Conservation (phyloP, 2,329 filamentous ascomycete species). For the Sporothrix brunneoviolacea region DNA sequence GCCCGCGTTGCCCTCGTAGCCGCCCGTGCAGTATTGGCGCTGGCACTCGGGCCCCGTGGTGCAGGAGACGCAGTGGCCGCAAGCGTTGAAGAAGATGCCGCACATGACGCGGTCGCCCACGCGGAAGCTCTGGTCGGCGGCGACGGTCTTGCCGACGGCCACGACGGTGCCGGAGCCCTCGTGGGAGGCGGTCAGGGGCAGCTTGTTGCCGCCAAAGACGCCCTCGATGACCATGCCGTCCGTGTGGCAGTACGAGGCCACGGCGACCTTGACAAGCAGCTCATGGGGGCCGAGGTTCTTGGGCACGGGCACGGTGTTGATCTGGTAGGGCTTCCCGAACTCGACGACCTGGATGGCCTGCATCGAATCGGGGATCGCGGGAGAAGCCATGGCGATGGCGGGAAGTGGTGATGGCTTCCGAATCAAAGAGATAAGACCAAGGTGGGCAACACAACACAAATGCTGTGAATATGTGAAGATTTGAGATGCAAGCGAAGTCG, state of each 20-base stretch:
- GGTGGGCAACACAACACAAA: not conserved
- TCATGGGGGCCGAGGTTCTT: conserved; percentile 40
- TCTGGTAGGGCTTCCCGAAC: conserved; percentile 48
- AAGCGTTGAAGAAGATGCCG: conserved; percentile 45
- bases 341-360: conserved; percentile 28
- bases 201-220: conserved; percentile 35
- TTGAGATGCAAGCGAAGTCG: too few species aligned
- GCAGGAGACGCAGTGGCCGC: conserved; percentile 48
- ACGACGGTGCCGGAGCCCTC: conserved; percentile 52
- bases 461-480: not conserved
- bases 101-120: conserved; percentile 50
- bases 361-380: conserved; percentile 24
- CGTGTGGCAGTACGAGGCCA: conserved; percentile 57
- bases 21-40: conserved; percentile 45
- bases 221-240: conserved; percentile 50
- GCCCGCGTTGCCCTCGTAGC: conserved; percentile 39
- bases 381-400: not conserved
- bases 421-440: too few species aligned
- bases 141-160: conserved; percentile 33
- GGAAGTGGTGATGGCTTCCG: not conserved
- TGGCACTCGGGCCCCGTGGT: conserved; percentile 39
- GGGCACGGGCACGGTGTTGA: conserved; percentile 46
- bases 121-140: conserved; percentile 36
- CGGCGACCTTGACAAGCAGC: conserved; percentile 53
- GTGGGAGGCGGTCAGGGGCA: conserved; percentile 50